These are phyloP conservation scores for Sapria himalayana DNA, from an alignment of 345 rosid species.

Conservation along the genomic window DNA sequence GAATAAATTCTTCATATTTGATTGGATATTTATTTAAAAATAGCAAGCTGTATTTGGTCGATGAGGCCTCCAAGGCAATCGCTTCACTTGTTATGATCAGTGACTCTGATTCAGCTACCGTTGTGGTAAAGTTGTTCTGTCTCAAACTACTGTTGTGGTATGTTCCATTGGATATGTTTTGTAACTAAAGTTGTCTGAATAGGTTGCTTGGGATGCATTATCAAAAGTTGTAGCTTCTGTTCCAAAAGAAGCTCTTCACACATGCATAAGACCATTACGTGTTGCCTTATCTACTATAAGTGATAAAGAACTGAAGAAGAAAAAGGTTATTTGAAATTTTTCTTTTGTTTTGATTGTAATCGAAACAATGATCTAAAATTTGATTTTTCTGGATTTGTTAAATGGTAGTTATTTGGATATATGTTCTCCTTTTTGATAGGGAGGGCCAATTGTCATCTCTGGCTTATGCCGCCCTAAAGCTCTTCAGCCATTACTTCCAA, in stretches of 20 bases:
- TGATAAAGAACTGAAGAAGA: slow-evolving; percentile 81
- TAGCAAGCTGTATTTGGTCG: slow-evolving; percentile 82
- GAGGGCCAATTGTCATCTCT: slow-evolving; percentile 70
- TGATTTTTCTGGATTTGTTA: too few relatives aligned
- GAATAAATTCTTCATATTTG: slow-evolving; percentile 77
- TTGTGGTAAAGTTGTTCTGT: too few relatives aligned
- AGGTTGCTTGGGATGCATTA: slow-evolving; percentile 95
- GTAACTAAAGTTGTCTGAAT: slow-evolving; percentile 11
- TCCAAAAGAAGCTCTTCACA: slow-evolving; percentile 81
- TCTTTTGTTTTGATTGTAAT: too few relatives aligned
- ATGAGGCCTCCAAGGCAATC: slow-evolving; percentile 89
- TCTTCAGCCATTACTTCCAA: slow-evolving; percentile 83
- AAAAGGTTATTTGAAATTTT: slow-evolving; percentile 75
- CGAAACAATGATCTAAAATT: too few relatives aligned
- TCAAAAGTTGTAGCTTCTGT: slow-evolving; percentile 71
- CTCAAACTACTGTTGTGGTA: slow-evolving; percentile 66
- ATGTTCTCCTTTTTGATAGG: slow-evolving; percentile 20
- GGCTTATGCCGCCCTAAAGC: slow-evolving; percentile 92
- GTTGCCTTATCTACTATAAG: slow-evolving; percentile 88
- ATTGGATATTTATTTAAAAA: slow-evolving; percentile 79
- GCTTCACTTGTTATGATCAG: slow-evolving; percentile 75
- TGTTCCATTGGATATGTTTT: slow-evolving; percentile 7
- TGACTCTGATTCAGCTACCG: slow-evolving; percentile 67
- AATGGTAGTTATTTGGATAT: not conserved
- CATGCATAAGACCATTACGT: slow-evolving; percentile 70